Evolutionary conservation across 1,284 basidiomycete genomes (phyloP).

Genomic region (Fomitopsis betulina): DNA sequence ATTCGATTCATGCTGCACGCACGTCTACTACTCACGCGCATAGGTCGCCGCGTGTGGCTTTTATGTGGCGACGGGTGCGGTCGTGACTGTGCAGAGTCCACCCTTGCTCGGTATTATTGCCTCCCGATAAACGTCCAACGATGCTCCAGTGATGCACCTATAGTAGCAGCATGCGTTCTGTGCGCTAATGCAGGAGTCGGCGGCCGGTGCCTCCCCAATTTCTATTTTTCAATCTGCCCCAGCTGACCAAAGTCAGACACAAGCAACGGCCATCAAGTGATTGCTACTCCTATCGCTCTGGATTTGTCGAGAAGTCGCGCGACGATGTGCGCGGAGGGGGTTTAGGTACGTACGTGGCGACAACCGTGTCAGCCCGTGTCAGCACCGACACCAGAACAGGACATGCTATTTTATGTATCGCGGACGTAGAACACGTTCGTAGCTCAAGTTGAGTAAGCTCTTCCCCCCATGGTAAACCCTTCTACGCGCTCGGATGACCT

Average conservation of each 20-base stretch:
- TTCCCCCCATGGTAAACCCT: not conserved
- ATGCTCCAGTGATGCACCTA: too few species aligned
- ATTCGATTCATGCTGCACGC: too few species aligned
- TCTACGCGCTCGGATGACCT: slow-evolving; percentile 3
- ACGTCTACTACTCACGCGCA: too few species aligned
- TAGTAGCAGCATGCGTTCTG: not conserved
- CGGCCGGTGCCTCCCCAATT: not conserved
- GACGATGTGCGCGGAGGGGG: not conserved
- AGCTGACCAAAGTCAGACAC: not conserved
- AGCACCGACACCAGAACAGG: slow-evolving; percentile 3
- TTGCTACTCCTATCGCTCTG: not conserved
- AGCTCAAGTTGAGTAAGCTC: not conserved
- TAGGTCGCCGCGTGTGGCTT: too few species aligned
- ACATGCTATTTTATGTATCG: not conserved
- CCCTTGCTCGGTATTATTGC: too few species aligned
- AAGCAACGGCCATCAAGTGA: not conserved
- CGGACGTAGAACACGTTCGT: not conserved
- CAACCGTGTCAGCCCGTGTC: not conserved
- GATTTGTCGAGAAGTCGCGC: not conserved
- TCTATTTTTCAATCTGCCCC: not conserved
- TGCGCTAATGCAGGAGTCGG: not conserved
- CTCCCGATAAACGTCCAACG: too few species aligned
- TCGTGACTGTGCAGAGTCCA: too few species aligned
- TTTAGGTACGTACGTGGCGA: not conserved
- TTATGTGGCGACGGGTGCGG: too few species aligned